These are phyloP conservation scores for Leccinum solheimii DNA, from an alignment of 1,284 basidiomycete genomes.

Conservation along the genomic window DNA sequence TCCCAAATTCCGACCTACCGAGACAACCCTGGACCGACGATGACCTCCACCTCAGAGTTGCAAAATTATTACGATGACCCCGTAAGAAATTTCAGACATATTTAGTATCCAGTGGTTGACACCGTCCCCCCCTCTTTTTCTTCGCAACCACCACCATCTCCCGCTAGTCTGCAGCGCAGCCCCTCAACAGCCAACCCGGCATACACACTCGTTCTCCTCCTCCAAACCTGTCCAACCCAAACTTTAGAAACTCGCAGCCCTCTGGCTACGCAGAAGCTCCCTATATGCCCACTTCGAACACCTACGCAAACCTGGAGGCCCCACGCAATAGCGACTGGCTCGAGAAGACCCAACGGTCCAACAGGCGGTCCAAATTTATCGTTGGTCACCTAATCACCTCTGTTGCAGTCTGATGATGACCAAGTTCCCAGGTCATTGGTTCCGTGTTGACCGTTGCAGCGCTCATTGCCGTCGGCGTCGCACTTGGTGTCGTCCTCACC, in stretches of 20 bases:
- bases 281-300: constrained; percentile 28
- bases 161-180: constrained; percentile 24
- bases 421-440: constrained; percentile 35
- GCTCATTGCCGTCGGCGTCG: constrained; percentile 34
- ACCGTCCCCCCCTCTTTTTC: not conserved
- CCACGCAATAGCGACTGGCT: constrained; percentile 36
- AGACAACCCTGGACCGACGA: constrained; percentile 17
- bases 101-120: constrained; percentile 13
- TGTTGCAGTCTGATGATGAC: not conserved
- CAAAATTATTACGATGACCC: constrained; percentile 36
- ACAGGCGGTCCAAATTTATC: constrained; percentile 35
- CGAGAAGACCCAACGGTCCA: constrained; percentile 30
- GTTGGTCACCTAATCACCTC: constrained; percentile 21
- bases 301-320: constrained; percentile 28
- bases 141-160: not conserved
- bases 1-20: constrained; percentile 30
- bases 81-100: constrained; percentile 19
- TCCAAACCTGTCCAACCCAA: constrained; percentile 22
- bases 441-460: constrained; percentile 27
- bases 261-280: constrained; percentile 28
- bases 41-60: constrained; percentile 27
- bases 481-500: constrained; percentile 35
- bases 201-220: constrained; percentile 31
- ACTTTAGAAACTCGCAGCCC: constrained; percentile 28
- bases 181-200: constrained; percentile 26